Evolutionary conservation across 1,284 basidiomycete species (phyloP), one percentile per base, ranked within the genome.

Genomic region (Cerioporus squamosus): DNA sequence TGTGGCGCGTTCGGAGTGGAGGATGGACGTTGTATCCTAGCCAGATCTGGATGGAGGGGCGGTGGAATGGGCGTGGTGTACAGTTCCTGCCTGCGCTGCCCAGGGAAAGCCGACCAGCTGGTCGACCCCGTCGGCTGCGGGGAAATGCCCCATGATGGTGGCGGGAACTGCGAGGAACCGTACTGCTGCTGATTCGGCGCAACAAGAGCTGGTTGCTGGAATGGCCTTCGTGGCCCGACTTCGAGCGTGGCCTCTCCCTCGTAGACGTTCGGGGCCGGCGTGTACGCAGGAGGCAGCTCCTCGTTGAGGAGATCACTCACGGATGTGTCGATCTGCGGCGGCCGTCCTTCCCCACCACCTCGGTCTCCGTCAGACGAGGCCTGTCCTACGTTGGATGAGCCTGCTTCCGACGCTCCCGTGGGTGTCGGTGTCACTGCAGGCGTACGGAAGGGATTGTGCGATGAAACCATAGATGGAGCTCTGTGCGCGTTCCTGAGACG

Each of bases 211-310:
- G 81, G 67, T 14, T 67, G 73, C 64, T 87, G 86, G 67, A 87
- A 90, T 0, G 88, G 87, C 15, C 87, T 70, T 8, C 73, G 62
- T 0, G 89, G 89, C 0, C 88, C 88, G 29, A 80, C 72, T 60
- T 88, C 82, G 6, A 91, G 63, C 0, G 87, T 83, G 3, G 77
- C 72, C 68, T 91, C 89, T 12, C 87, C 88, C 2, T 79, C 74
- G 50, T 70, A 65, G 12, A 76, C 52, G 54, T 86, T 80, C 1
- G 88, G 80, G 3, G 78, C 66, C 0, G 82, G 75, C 0, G 87
- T 87, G 65, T 91, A 91, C 0, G 87, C 84, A 0, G 89, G 88
- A 0, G 88, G 89, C 4, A 79, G 74, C 18, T 86, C 84, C 18
- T 86, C 84, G 1, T 61, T 56, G 5, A 71, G 57, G 17, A 64